These are phyloP conservation scores for Circinella minor DNA, from an alignment of 371 early-diverging fungal species.

Conservation along the genomic window DNA sequence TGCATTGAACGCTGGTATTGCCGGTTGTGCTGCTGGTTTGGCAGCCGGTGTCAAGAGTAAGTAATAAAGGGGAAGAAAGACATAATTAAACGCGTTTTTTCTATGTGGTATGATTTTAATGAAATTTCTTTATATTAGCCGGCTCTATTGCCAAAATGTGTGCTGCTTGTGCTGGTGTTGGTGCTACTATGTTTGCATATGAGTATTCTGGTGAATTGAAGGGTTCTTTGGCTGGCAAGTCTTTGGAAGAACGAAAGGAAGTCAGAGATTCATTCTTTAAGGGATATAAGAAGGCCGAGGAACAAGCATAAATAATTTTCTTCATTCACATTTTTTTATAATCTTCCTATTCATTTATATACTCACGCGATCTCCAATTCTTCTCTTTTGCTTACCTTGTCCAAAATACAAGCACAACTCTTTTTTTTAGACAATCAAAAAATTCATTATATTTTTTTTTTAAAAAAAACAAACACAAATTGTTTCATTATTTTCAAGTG, in stretches of 20 bases:
- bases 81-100: background rate
- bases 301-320: constrained; percentile 16
- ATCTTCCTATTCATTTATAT: background rate
- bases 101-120: background rate
- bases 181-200: constrained; percentile 72
- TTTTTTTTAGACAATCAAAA: too few relatives aligned
- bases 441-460: too few relatives aligned
- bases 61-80: constrained; percentile 3
- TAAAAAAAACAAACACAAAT: too few relatives aligned
- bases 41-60: constrained; percentile 72
- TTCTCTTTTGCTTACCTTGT: too few relatives aligned
- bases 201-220: constrained; percentile 71
- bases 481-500: too few relatives aligned
- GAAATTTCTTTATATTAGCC: constrained; percentile 32
- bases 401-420: too few relatives aligned
- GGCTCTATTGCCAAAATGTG: constrained; percentile 65
- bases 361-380: background rate
- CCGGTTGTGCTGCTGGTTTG: constrained; percentile 78
- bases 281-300: constrained; percentile 33
- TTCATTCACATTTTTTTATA: background rate
- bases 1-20: constrained; percentile 71
- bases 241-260: constrained; percentile 56
- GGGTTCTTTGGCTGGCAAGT: constrained; percentile 54
- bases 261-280: constrained; percentile 57
- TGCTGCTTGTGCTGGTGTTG: constrained; percentile 69